These are phyloP conservation scores for Silene uniflora DNA, from an alignment of 148 eudicot genomes.

Conservation along the genomic window DNA sequence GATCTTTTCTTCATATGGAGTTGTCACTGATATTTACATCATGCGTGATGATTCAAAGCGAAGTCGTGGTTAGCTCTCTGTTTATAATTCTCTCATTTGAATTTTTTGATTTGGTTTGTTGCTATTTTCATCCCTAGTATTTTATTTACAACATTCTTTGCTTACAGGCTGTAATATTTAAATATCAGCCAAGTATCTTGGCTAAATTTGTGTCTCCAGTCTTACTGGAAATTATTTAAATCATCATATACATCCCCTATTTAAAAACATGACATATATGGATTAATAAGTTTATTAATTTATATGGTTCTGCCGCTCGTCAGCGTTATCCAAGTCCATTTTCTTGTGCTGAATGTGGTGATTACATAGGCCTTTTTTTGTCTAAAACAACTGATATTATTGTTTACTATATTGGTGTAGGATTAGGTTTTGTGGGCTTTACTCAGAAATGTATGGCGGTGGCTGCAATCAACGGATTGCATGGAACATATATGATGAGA, in stretches of 20 bases:
- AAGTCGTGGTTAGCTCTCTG: constrained; percentile 65
- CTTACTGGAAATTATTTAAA: background rate
- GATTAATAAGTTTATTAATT: background rate
- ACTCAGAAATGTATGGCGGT: constrained; percentile 77
- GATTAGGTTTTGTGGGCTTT: constrained; percentile 72
- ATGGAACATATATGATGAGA: constrained; percentile 72
- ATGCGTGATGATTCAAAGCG: constrained; percentile 58
- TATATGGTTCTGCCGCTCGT: background rate
- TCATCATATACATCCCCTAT: background rate
- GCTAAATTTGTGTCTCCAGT: background rate
- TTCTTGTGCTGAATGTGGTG: constrained; percentile 8
- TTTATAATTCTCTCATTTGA: constrained; percentile 12
- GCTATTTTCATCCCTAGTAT: constrained; percentile 6
- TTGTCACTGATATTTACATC: constrained; percentile 62
- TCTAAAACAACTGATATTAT: background rate
- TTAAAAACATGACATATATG: background rate
- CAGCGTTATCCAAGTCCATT: background rate
- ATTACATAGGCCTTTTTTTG: constrained; percentile 1
- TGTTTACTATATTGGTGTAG: constrained; percentile 30
- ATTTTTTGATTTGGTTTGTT: background rate
- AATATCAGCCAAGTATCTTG: background rate
- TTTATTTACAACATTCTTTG: background rate
- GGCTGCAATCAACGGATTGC: constrained; percentile 80
- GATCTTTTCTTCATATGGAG: constrained; percentile 81
- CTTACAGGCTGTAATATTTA: background rate